Evolutionary conservation across 78 protist genomes (phyloP).

Genomic region (Dictyostelium purpureum): DNA sequence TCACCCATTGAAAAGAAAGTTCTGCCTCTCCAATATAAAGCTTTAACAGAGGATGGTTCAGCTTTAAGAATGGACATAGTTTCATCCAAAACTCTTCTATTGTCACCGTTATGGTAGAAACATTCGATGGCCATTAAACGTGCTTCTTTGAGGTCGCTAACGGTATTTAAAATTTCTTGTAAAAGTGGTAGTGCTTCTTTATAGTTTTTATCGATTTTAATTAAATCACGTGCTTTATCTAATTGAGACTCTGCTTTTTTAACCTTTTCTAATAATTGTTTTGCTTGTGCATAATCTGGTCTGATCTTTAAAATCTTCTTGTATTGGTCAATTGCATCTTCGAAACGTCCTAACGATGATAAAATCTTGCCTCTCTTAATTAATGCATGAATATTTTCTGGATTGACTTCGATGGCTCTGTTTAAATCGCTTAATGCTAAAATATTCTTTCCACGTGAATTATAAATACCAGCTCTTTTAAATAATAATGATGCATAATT

Average conservation of each 20-base stretch:
- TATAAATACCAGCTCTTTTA: constrained; percentile 68
- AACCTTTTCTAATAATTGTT: constrained; percentile 6
- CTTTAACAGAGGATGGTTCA: constrained; percentile 25
- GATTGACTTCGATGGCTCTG: constrained; percentile 62
- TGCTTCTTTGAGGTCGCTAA: constrained; percentile 20
- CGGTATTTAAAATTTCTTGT: not conserved
- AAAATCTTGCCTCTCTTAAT: constrained; percentile 57
- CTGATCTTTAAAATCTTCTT: constrained; percentile 4
- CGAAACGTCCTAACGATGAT: constrained; percentile 58
- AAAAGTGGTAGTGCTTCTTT: constrained; percentile 4
- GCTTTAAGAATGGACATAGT: constrained; percentile 34
- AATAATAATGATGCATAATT: constrained; percentile 11
- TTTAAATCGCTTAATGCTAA: constrained; percentile 63
- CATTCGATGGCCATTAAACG: constrained; percentile 6
- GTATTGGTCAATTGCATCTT: constrained; percentile 48
- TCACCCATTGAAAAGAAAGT: constrained; percentile 62
- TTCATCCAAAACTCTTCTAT: constrained; percentile 21
- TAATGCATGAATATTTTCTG: constrained; percentile 52
- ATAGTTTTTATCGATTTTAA: not conserved
- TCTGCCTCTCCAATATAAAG: constrained; percentile 59
- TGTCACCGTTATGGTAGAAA: constrained; percentile 1
- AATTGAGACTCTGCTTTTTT: not conserved
- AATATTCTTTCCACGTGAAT: constrained; percentile 11
- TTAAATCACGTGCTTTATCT: not conserved
- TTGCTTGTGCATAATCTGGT: constrained; percentile 36